Evolutionary conservation across 768 basidiomycete species (phyloP).

Genomic region (Psilocybe cubensis): DNA sequence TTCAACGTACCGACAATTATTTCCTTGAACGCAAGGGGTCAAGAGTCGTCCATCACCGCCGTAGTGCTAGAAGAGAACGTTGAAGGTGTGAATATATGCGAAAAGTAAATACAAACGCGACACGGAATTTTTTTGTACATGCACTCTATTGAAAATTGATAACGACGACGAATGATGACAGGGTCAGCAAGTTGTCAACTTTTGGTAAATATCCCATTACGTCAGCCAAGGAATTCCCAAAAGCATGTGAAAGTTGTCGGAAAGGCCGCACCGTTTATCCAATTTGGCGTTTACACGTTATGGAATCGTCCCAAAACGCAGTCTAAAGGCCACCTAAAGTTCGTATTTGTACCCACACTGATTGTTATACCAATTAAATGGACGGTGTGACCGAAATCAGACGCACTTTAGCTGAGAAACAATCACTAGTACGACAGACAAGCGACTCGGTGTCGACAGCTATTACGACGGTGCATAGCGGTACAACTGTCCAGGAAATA

Average conservation of each 20-base stretch:
- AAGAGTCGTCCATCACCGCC: constrained; percentile 45
- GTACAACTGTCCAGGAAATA: constrained; percentile 7
- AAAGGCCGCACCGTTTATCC: neutral
- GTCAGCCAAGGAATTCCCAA: neutral
- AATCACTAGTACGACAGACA: neutral
- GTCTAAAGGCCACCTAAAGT: neutral
- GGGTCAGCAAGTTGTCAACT: too few relatives aligned
- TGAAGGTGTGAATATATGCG: neutral
- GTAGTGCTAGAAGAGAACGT: constrained; percentile 43
- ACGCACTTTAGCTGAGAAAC: neutral
- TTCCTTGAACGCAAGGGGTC: constrained; percentile 51
- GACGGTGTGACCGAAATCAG: neutral
- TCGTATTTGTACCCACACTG: neutral
- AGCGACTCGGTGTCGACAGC: constrained; percentile 7
- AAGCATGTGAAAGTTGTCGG: neutral
- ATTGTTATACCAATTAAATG: neutral
- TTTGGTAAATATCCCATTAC: too few relatives aligned
- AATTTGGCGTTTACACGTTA: neutral
- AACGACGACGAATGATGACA: too few relatives aligned
- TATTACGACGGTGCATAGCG: neutral
- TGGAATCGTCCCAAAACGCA: neutral
- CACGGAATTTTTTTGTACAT: constrained; percentile 49
- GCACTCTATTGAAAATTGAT: neutral
- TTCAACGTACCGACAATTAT: constrained; percentile 47
- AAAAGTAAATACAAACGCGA: constrained; percentile 38